These are phyloP conservation scores for Pleurotus tuoliensis DNA, from an alignment of 768 basidiomycete genomes.

Conservation along the genomic window DNA sequence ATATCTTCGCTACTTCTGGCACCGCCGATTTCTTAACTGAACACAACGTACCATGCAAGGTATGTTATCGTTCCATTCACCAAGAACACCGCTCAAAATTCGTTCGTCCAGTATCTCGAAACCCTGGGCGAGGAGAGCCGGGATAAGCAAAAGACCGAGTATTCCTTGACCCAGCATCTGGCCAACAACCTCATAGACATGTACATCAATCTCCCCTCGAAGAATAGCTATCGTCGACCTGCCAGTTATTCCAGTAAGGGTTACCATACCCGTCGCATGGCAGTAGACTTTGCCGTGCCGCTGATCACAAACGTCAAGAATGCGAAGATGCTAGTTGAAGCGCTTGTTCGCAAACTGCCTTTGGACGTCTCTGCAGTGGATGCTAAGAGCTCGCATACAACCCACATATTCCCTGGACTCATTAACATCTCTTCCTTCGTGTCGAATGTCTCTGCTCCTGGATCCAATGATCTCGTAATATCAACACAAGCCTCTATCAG, in stretches of 20 bases:
- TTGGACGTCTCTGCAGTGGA: constrained; percentile 89
- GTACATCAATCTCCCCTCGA: constrained; percentile 99
- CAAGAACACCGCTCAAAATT: background rate
- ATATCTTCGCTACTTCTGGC: constrained; percentile 94
- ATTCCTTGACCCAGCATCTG: constrained; percentile 94
- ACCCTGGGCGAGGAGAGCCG: constrained; percentile 72
- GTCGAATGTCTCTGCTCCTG: constrained; percentile 56
- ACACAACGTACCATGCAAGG: constrained; percentile 95
- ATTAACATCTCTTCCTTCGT: constrained; percentile 87
- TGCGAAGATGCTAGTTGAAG: constrained; percentile 94
- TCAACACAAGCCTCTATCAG: constrained; percentile 81
- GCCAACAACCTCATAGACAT: constrained; percentile 97
- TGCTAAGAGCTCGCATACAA: constrained; percentile 90
- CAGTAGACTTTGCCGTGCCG: constrained; percentile 96
- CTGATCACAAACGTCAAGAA: constrained; percentile 99
- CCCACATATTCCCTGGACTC: constrained; percentile 87
- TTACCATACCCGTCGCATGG: constrained; percentile 96
- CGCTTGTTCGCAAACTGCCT: constrained; percentile 83
- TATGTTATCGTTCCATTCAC: constrained; percentile 22
- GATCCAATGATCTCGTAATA: constrained; percentile 56
- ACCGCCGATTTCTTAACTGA: constrained; percentile 98
- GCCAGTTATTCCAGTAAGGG: constrained; percentile 97
- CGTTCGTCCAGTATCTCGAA: constrained; percentile 72
- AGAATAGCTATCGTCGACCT: constrained; percentile 95
- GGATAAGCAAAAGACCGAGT: constrained; percentile 90